These are phyloP conservation scores for Colletotrichum eleusines DNA, from an alignment of 2,329 filamentous ascomycete species.

Conservation along the genomic window DNA sequence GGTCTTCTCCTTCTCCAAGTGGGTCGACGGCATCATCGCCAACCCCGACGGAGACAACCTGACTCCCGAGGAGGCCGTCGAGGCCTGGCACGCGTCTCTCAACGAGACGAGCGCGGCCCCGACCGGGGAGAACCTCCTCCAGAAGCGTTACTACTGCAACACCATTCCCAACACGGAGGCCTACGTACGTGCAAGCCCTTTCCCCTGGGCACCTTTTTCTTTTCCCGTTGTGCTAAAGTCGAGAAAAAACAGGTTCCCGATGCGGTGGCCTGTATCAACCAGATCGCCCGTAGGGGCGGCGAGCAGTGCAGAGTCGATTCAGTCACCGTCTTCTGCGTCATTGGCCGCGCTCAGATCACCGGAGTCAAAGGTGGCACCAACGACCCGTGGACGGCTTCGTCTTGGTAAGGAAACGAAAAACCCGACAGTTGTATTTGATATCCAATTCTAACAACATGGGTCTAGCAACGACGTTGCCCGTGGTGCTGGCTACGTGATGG, in stretches of 20 bases:
- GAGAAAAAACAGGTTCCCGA: constrained; percentile 9
- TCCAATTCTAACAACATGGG: background rate
- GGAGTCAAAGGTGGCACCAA: constrained; percentile 5
- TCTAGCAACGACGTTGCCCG: constrained; percentile 38
- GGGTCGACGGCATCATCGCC: constrained; percentile 37
- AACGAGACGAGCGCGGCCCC: background rate
- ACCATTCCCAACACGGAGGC: constrained; percentile 11
- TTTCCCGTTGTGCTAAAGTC: background rate
- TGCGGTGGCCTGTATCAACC: constrained; percentile 37
- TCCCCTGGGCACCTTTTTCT: too few relatives aligned
- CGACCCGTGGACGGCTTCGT: constrained; percentile 5
- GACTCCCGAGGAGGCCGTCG: constrained; percentile 29
- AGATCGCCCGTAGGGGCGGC: constrained; percentile 21
- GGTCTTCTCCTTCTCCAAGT: constrained; percentile 35
- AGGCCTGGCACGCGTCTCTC: constrained; percentile 16
- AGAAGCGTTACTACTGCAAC: constrained; percentile 31
- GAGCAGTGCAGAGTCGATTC: background rate
- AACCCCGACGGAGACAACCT: constrained; percentile 35
- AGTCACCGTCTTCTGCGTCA: constrained; percentile 18
- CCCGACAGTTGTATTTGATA: background rate
- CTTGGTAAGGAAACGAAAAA: constrained; percentile 21
- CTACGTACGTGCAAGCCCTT: constrained; percentile 9
- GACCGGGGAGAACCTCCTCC: background rate
- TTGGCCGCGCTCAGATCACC: constrained; percentile 12
- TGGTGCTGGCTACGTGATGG: constrained; percentile 33